Conservation (phyloP, 1,284 basidiomycete genomes). For the Ganoderma sinense region DNA sequence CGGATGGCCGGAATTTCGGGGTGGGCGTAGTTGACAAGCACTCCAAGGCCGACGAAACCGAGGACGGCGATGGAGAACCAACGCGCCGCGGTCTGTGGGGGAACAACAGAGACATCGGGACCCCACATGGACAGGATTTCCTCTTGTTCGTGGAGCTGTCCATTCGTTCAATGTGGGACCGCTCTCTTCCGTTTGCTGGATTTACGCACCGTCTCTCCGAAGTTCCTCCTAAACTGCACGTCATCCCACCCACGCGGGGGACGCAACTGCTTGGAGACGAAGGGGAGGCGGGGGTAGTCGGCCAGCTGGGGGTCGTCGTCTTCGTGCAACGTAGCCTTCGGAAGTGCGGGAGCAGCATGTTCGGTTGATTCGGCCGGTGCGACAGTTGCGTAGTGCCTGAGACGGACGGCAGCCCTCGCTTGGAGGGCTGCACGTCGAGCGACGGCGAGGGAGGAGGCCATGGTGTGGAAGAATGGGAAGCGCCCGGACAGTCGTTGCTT, state of each 20-base stretch:
- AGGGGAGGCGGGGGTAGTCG: constrained; percentile 83
- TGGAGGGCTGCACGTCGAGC: constrained; percentile 36
- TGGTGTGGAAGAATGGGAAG: constrained; percentile 20
- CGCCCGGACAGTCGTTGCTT: constrained; percentile 1
- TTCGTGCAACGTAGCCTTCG: constrained; percentile 31
- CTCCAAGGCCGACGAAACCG: constrained; percentile 66
- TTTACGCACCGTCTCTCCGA: constrained; percentile 78
- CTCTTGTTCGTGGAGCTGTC: constrained; percentile 80
- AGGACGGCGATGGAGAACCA: constrained; percentile 69
- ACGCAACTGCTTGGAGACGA: constrained; percentile 72
- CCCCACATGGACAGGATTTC: constrained; percentile 91
- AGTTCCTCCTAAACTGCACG: constrained; percentile 82
- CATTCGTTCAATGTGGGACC: constrained; percentile 2
- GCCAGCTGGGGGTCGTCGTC: constrained; percentile 71
- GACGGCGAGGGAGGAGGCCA: constrained; percentile 37
- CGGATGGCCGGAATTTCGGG: constrained; percentile 70
- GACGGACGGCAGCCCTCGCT: constrained; percentile 26
- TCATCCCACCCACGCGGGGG: constrained; percentile 86
- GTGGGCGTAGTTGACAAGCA: constrained; percentile 58
- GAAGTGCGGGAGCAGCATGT: constrained; percentile 20
- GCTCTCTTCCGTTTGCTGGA: not conserved
- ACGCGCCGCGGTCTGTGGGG: constrained; percentile 63
- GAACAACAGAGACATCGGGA: constrained; percentile 73
- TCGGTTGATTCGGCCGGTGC: constrained; percentile 20
- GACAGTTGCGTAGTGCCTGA: constrained; percentile 36